Percentiles rank a stretch among this genome's conserved stretches.
phyloP scores from a whole-genome alignment of 345 rosid species.

The Rhodomyrtus tomentosa region DNA sequence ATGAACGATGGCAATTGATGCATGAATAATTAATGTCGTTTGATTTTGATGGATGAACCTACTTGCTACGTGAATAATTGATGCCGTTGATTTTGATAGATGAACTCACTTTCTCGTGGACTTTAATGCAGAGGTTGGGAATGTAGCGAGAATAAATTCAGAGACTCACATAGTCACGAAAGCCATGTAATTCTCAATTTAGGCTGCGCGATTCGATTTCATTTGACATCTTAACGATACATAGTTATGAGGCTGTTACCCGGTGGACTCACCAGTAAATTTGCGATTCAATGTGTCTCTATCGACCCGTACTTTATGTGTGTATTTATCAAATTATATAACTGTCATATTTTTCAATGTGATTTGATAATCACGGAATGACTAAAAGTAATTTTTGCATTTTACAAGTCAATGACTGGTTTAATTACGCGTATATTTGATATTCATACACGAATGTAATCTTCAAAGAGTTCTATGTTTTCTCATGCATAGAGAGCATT shows the following conservation, averaged over 20 bases:
- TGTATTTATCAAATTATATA: not conserved
- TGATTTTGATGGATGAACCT: not conserved
- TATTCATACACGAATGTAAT: not conserved
- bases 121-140: not conserved
- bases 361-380: not conserved
- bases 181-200: not conserved
- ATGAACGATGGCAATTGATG: not conserved
- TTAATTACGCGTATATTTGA: not conserved
- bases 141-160: not conserved
- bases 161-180: not conserved
- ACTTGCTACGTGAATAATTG: not conserved
- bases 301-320: not conserved
- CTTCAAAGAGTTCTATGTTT: not conserved
- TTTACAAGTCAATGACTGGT: not conserved
- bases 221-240: not conserved
- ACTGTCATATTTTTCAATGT: not conserved
- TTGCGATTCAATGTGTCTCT: not conserved
- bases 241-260: fast-evolving
- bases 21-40: not conserved
- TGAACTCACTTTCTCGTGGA: not conserved
- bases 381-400: not conserved
- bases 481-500: not conserved
- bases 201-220: not conserved
- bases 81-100: not conserved
- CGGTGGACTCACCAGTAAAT: not conserved